Base-by-base conservation (phyloP, 2,329 filamentous ascomycete genomes). In the Scortechinia acanthostroma region DNA sequence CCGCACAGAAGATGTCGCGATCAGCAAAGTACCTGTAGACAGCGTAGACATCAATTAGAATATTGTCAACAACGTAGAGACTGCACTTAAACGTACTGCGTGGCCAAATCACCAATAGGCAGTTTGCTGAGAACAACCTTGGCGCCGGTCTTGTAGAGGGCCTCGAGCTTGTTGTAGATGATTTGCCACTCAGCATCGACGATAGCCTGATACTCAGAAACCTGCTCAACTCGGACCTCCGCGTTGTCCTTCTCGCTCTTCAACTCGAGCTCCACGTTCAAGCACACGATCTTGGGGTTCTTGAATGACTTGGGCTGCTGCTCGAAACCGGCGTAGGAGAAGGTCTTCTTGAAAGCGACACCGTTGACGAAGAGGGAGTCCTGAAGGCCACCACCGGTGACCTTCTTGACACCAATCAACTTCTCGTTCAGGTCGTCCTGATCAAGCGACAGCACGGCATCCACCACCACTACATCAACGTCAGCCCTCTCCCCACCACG, bases 171-270 rank as follows among this genome's bases (percentile, higher is more conserved):
- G 75, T 96, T 91, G 80, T 86, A 97, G 66, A 98, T 98, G 62
- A 98, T 98, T 68, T 96, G 90, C 93, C 93, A 98, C 69, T 98
- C 93, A 22, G 93, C 93, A 60, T 98, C 93, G 61, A 98, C 93
- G 55, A 98, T 96, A 51, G 93, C 93, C 71, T 98, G 93, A 73
- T 98, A 98, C 70, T 98, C 93, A 17, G 91, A 95, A 44, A 98
- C 93, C 67, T 97, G 91, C 69, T 97, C 93, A 47, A 98, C 91
- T 48, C 93, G 85, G 51, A 98, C 90, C 72, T 98, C 93, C 48
- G 93, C 93, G 59, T 98, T 98, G 71, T 98, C 93, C 76, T 96
- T 98, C 68, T 98, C 93, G 50, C 88, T 91, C 81, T 98, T 98
- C 55, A 98, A 76, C 71, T 98, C 93, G 50, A 98, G 77, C 70